Conservation (phyloP, 2,329 filamentous ascomycete genomes). For the Fusarium sp. region DNA sequence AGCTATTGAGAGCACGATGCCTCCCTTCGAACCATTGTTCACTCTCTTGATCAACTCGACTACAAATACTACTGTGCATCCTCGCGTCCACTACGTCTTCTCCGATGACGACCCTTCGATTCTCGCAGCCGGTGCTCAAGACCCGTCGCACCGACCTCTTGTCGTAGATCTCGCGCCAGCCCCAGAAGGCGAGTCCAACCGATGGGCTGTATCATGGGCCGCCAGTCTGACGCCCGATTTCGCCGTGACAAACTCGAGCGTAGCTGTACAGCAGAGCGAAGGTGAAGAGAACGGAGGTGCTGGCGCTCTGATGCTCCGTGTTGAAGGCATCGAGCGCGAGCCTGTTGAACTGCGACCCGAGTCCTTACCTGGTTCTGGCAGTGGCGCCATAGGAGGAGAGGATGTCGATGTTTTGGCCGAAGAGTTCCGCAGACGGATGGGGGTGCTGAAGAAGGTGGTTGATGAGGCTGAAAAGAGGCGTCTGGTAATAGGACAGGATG, state of each 20-base stretch:
- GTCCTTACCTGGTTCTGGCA: conserved; percentile 43
- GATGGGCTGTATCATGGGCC: conserved; percentile 70
- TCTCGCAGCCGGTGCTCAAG: conserved; percentile 68
- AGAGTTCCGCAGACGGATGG: conserved; percentile 68
- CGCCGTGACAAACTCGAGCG: conserved; percentile 62
- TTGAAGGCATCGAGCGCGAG: conserved; percentile 53
- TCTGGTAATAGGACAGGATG: conserved; percentile 41
- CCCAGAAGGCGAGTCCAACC: conserved; percentile 50
- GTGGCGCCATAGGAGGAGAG: conserved; percentile 50
- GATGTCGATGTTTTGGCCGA: conserved; percentile 62
- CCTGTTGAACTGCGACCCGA: conserved; percentile 42
- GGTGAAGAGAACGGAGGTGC: conserved; percentile 39
- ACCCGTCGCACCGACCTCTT: conserved; percentile 57
- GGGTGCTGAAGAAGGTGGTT: conserved; percentile 61
- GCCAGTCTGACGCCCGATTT: conserved; percentile 80
- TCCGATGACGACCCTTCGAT: conserved; percentile 87
- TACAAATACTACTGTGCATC: conserved; percentile 81
- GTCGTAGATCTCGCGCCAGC: conserved; percentile 62
- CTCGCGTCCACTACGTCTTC: conserved; percentile 91
- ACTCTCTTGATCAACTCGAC: conserved; percentile 80
- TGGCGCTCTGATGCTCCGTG: conserved; percentile 46
- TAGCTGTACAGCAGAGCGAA: conserved; percentile 55
- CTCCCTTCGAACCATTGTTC: conserved; percentile 81
- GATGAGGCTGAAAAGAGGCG: conserved; percentile 59
- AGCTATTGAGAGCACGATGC: conserved; percentile 34